Conservation (phyloP, 2,329 filamentous ascomycete species). For the Polychaeton citri region DNA sequence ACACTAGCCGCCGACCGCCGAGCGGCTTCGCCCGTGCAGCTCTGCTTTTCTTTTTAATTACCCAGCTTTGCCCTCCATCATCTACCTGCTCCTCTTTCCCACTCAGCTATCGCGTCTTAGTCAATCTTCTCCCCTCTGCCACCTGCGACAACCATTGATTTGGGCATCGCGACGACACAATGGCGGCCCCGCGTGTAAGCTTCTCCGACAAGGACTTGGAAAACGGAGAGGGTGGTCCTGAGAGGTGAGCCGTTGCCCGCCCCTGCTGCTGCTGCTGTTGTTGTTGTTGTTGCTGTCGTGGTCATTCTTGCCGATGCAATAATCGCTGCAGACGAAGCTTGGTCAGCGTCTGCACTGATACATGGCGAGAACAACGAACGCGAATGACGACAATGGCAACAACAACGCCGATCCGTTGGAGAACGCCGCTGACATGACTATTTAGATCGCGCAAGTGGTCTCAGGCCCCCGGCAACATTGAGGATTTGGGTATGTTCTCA, state of each 20-base stretch:
- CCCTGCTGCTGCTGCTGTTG: conserved; percentile 2
- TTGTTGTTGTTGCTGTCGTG: no score
- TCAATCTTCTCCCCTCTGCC: not conserved
- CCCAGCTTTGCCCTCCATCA: not conserved
- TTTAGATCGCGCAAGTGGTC: conserved; percentile 25
- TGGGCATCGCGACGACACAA: conserved; percentile 18
- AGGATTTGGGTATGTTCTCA: conserved; percentile 24
- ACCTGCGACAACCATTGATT: conserved; percentile 15
- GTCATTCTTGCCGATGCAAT: no score
- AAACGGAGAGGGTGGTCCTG: conserved; percentile 21
- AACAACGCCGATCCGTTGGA: not conserved
- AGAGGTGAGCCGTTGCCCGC: conserved; percentile 12
- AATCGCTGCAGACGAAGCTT: no score
- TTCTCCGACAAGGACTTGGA: conserved; percentile 27
- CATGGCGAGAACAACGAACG: not conserved
- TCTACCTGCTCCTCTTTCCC: not conserved
- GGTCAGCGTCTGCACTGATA: no score
- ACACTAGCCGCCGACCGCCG: not conserved
- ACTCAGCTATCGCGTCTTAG: not conserved
- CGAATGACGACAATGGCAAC: not conserved
- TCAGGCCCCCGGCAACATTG: conserved; percentile 26
- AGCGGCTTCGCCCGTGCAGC: not conserved
- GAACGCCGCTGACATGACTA: no score
- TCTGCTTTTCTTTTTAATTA: not conserved
- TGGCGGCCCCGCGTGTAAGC: conserved; percentile 26